Evolutionary conservation across 768 basidiomycete genomes (phyloP).

Genomic region (Trametes villosa): DNA sequence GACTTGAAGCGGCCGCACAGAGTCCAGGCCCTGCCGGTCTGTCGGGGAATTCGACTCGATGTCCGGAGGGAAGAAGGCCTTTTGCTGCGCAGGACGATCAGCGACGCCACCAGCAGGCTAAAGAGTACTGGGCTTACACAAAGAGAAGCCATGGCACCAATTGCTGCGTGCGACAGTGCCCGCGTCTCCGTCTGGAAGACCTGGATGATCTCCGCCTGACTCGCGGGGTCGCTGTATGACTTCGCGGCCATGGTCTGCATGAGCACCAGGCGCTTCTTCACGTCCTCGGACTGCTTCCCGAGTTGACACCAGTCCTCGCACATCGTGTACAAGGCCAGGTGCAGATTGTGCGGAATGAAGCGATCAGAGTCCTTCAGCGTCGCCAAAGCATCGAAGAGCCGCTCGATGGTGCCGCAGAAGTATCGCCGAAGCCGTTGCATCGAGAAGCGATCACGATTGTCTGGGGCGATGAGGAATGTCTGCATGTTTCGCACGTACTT

Average conservation of each 20-base stretch:
- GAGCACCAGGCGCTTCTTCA: conserved; percentile 65
- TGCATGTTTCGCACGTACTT: conserved; percentile 88
- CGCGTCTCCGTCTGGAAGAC: conserved; percentile 72
- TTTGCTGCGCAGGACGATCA: conserved; percentile 54
- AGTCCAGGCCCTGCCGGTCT: conserved; percentile 52
- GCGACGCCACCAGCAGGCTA: not conserved
- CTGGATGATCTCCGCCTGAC: conserved; percentile 50
- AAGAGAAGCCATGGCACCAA: conserved; percentile 86
- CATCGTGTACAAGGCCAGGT: conserved; percentile 78
- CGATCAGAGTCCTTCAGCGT: conserved; percentile 74
- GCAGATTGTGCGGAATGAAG: conserved; percentile 74
- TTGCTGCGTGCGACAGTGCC: conserved; percentile 76
- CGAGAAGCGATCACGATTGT: conserved; percentile 75
- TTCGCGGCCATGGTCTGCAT: conserved; percentile 72
- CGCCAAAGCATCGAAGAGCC: conserved; percentile 78
- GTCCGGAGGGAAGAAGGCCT: conserved; percentile 74
- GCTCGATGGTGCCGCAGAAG: conserved; percentile 89
- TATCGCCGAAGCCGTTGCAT: conserved; percentile 84
- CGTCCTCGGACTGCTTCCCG: conserved; percentile 73
- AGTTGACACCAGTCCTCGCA: conserved; percentile 95
- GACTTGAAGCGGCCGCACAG: conserved; percentile 59
- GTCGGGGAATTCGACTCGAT: conserved; percentile 62
- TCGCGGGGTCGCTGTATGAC: conserved; percentile 56
- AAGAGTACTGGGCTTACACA: conserved; percentile 62
- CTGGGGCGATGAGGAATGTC: conserved; percentile 69